These are phyloP conservation scores for Leucoagaricus sp. DNA, from an alignment of 1,284 basidiomycete species.

Conservation along the genomic window DNA sequence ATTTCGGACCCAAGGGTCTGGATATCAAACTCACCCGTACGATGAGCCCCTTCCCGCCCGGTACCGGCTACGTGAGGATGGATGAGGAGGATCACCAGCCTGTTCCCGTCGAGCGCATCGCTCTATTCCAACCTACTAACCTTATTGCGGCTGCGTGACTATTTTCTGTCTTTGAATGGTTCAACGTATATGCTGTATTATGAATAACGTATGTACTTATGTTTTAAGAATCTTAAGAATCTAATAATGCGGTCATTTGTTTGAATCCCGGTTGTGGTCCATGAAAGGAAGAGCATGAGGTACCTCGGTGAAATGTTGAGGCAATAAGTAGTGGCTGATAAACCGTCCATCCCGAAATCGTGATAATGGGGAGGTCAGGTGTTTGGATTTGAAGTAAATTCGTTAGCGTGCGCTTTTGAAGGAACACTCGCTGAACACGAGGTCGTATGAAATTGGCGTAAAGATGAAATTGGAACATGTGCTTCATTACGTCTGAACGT, in stretches of 20 bases:
- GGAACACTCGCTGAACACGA: too few relatives aligned
- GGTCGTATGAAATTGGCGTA: too few relatives aligned
- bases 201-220: not conserved
- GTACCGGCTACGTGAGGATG: not conserved
- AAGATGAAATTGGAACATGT: too few relatives aligned
- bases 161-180: not conserved
- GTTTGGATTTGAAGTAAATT: too few relatives aligned
- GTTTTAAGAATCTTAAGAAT: too few relatives aligned
- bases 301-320: too few relatives aligned
- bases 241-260: too few relatives aligned
- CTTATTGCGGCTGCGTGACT: not conserved
- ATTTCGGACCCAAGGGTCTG: constrained; percentile 7
- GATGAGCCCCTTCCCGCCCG: constrained; percentile 5
- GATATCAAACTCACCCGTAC: constrained; percentile 4
- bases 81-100: not conserved
- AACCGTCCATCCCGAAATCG: too few relatives aligned
- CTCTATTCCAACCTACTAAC: not conserved
- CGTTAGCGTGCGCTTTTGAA: too few relatives aligned
- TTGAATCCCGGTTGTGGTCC: not conserved
- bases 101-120: not conserved
- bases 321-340: too few relatives aligned
- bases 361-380: too few relatives aligned
- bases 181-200: not conserved
- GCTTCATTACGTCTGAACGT: not conserved
- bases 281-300: too few relatives aligned